Evolutionary conservation across 805 yeast species (phyloP), one percentile per base, ranked within the genome.

Genomic region (Saccharomycopsis vini): DNA sequence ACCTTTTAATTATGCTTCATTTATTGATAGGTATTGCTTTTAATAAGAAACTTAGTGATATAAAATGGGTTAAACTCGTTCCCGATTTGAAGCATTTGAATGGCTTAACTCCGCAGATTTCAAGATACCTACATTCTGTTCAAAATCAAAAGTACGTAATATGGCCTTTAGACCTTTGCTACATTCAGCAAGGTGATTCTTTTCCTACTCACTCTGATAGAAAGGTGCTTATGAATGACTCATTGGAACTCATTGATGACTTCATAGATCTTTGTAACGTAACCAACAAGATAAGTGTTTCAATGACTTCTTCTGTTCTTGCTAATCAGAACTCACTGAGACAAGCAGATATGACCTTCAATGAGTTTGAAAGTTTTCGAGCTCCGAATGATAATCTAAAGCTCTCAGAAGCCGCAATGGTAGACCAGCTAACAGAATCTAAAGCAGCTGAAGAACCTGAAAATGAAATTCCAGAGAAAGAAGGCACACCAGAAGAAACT

Each of bases 131-230:
- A 37, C 65, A 63, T 40, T 64, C 69, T 0, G 76, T 75, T 3
- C 68, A 66, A 24, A 73, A 72, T 50, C 67, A 66, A 22, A 78
- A 79, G 53, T 75, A 67, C 44, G 72, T 83, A 2, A 60, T 76
- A 36, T 84, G 94, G 94, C 94, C 94, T 0, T 61, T 80, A 53
- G 74, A 72, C 37, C 61, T 83, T 18, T 80, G 89, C 53, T 65
- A 74, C 45, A 63, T 75, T 3, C 92, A 83, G 54, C 62, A 69
- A 43, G 73, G 53, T 1, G 49, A 38, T 12, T 23, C 26, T 4
- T 42, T 29, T 24, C 28, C 39, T 20, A 38, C 12, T 20, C 34
- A 18, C 19, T 16, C 30, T 1, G 26, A 26, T 34, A 34, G 18
- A n/a, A 24, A 33, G 7, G 33, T 51, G 13, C 50, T 50, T 16